A percentile compares a stretch with the other conserved stretches of the same genome.
Conservation (phyloP, 2,329 filamentous ascomycete species). For the Talaromyces albobiverticillius region DNA sequence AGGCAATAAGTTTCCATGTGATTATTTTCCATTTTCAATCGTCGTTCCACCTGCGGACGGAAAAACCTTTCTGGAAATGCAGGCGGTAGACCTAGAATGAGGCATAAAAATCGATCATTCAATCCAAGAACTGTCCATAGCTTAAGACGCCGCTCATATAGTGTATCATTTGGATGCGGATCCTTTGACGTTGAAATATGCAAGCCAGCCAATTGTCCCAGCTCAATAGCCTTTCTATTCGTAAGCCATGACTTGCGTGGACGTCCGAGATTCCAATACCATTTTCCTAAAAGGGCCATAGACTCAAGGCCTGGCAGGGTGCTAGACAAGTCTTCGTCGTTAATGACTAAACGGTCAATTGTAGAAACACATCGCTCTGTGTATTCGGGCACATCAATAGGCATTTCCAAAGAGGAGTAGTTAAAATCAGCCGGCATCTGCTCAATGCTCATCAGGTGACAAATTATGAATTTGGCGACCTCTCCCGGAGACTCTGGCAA, state of each 20-base stretch:
- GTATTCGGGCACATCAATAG: constrained; percentile 42
- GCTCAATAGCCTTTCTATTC: constrained; percentile 50
- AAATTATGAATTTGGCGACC: constrained; percentile 43
- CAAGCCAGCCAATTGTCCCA: constrained; percentile 52
- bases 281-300: constrained; percentile 50
- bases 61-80: constrained; percentile 33
- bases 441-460: constrained; percentile 43
- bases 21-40: constrained; percentile 18
- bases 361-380: constrained; percentile 46
- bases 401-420: constrained; percentile 33
- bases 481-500: constrained; percentile 32
- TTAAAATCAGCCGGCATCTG: constrained; percentile 39
- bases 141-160: constrained; percentile 30
- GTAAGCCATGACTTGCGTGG: constrained; percentile 55
- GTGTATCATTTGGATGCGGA: constrained; percentile 21
- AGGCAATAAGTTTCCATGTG: constrained; percentile 28
- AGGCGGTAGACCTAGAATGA: constrained; percentile 55
- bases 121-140: constrained; percentile 42
- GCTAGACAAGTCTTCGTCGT: constrained; percentile 50
- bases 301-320: constrained; percentile 55
- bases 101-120: constrained; percentile 50
- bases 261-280: constrained; percentile 54
- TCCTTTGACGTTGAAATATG: constrained; percentile 35
- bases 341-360: constrained; percentile 48
- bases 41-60: constrained; percentile 26